Percentiles rank a stretch among this genome's conserved stretches.
These are phyloP conservation scores for Xylariaceae sp. DNA, from an alignment of 2,329 filamentous ascomycete genomes.

Conservation along the genomic window DNA sequence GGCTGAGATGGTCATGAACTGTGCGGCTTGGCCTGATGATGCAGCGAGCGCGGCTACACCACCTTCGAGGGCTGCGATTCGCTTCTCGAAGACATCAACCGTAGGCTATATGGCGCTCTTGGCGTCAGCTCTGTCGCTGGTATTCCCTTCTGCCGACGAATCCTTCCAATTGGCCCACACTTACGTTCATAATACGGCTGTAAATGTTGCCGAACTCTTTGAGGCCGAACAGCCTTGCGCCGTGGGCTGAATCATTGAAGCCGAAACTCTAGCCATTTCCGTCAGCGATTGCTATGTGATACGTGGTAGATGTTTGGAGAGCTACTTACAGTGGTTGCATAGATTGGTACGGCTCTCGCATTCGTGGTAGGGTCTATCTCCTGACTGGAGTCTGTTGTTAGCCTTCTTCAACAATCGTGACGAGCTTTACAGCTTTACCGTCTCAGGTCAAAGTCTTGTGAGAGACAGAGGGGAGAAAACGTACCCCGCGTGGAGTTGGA, in stretches of 20 bases:
- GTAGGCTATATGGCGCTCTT: slow-evolving; percentile 61
- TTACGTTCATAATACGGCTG: slow-evolving; percentile 88
- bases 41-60: slow-evolving; percentile 82
- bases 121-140: slow-evolving; percentile 1
- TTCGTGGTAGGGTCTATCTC: slow-evolving; percentile 77
- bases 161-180: background rate
- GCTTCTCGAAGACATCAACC: slow-evolving; percentile 93
- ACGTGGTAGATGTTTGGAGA: background rate
- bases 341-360: slow-evolving; percentile 89
- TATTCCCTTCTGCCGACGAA: background rate
- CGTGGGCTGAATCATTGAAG: slow-evolving; percentile 96
- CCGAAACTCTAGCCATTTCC: slow-evolving; percentile 63
- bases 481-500: slow-evolving; percentile 82
- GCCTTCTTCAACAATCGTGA: background rate
- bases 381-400: slow-evolving; percentile 53
- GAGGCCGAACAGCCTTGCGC: slow-evolving; percentile 89
- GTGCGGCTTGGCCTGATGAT: slow-evolving; percentile 82
- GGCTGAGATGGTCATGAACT: slow-evolving; percentile 83
- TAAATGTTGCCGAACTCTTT: slow-evolving; percentile 99
- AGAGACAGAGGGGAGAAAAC: slow-evolving; percentile 20
- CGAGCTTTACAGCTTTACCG: background rate
- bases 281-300: slow-evolving; percentile 1
- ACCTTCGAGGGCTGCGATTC: slow-evolving; percentile 91
- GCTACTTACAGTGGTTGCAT: slow-evolving; percentile 68
- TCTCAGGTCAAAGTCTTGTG: background rate